Evolutionary conservation across 306 rosid species (phyloP), one percentile per base, ranked within the genome.

Genomic region (Rosa chinensis): DNA sequence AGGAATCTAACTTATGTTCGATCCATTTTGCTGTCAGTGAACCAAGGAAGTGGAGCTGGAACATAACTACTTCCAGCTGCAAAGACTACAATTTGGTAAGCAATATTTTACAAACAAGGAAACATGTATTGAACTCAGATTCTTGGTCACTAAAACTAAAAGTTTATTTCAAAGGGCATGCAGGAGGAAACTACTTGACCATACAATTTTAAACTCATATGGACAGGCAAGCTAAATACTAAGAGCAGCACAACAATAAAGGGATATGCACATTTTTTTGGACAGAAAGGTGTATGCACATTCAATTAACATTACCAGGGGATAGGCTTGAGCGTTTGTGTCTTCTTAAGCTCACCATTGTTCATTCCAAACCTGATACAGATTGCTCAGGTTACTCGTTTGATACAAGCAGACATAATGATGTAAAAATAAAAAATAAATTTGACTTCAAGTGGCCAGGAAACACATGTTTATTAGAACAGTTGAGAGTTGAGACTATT

Each of bases 291-390:
- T n/a, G n/a, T n/a, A 52, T 14, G 5, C 58, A 52, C 58, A 52
- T 23, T 81, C 62, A 70, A 70, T 37, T 70, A 28, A 77, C 77
- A 20, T 86, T 84, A 94, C 97, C 93, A 42, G 94, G 78, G 84
- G 90, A 92, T 59, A 92, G 85, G 80, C 94, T 93, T 87, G 88
- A 83, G 79, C 90, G 96, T 81, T 91, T 94, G 79, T 93, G 96
- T 81, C 97, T 92, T 86, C 98, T 89, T 86, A 92, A 87, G 89
- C 98, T 94, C 82, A 94, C 98, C 97, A 94, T 92, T 67, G 70
- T 80, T 75, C 80, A 43, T 56, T 81, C 18, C 59, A 47, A 77
- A n/a, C n/a, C n/a, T n/a, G n/a, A n/a, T n/a, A n/a, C n/a, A n/a
- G n/a, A n/a, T n/a, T n/a, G n/a, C n/a, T 61, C 39, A 72, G 79